Evolutionary conservation across 108 stramenopile species (phyloP).

Genomic region (Nannochloropsis oceanica): DNA sequence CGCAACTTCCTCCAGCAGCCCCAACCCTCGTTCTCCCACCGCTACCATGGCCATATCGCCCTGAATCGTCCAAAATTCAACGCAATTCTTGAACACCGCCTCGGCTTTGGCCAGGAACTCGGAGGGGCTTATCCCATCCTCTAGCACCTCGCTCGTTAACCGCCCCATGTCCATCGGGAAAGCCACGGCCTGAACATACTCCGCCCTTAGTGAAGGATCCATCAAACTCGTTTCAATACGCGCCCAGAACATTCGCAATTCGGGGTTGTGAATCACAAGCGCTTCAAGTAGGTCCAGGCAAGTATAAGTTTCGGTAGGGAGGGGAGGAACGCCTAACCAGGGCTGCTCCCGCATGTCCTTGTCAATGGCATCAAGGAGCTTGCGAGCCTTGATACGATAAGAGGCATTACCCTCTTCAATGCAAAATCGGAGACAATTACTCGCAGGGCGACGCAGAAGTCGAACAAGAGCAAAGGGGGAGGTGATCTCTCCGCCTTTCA

Average conservation of each 20-base stretch:
- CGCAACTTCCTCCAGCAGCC: background rate
- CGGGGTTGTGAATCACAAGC: background rate
- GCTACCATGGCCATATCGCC: background rate
- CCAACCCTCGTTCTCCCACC: background rate
- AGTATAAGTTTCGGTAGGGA: background rate
- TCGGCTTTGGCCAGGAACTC: background rate
- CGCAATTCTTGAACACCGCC: background rate
- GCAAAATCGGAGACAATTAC: background rate
- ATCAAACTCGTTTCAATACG: background rate
- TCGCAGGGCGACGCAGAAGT: background rate
- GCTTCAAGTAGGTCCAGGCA: background rate
- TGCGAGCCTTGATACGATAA: background rate
- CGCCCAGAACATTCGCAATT: background rate
- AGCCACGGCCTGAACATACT: background rate
- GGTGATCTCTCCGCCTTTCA: background rate
- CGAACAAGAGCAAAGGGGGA: background rate
- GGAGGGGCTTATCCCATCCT: background rate
- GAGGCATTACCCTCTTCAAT: background rate
- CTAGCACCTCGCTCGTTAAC: background rate
- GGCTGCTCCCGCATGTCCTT: background rate
- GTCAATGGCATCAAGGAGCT: background rate
- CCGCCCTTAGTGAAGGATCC: background rate
- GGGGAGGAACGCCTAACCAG: background rate
- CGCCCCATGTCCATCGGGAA: background rate
- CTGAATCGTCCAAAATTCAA: background rate